Evolutionary conservation across 2,329 filamentous ascomycete genomes (phyloP), one percentile per base, ranked within the genome.

Genomic region (Achaetomium macrosporum): DNA sequence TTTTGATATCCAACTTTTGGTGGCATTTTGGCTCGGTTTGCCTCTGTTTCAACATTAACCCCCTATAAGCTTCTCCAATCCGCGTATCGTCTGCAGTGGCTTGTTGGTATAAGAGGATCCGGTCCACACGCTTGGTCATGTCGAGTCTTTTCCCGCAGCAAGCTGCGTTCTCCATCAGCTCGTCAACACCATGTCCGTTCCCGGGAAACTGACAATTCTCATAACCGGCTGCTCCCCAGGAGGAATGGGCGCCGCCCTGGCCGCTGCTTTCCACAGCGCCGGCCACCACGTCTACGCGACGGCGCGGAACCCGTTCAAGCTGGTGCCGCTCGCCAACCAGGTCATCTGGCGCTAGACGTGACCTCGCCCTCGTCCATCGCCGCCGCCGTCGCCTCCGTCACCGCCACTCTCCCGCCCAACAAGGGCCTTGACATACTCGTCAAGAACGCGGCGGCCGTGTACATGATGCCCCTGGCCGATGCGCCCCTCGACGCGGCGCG

Each of bases 261-360:
- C 70, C 2, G 56, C 61, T n/a, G 69, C 69, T 37, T 71, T 73
- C 53, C 68, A 71, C 54, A 50, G 58, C 1, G 60, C 62, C 29
- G 72, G 71, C 1, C 61, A 68, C 19, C 63, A 64, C 11, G 73
- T 75, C 29, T 69, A 72, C 50, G 73, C 72, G 0, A 71, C 73
- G 1, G 68, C 69, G 5, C 65, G 72, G 15, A 67, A 64, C 45
- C 60, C 63, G 1, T 56, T 61, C 35, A 71, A 69, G 47, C 59
- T 71, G 13, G 37, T 58, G 3, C 62, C 68, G 19, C 61, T 71
- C 16, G 52, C 60, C 6, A 60, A 62, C 5, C 48, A 64, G 37
- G 70, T 63, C 42, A 64, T 76, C 44, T 77, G 12, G 43, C 59
- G 3, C 63, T 77, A 2, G 74, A 77, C 53, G 72, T 76, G 5